Base-by-base conservation (phyloP, 495 filamentous ascomycete genomes). In the Penicillium diatomitis region DNA sequence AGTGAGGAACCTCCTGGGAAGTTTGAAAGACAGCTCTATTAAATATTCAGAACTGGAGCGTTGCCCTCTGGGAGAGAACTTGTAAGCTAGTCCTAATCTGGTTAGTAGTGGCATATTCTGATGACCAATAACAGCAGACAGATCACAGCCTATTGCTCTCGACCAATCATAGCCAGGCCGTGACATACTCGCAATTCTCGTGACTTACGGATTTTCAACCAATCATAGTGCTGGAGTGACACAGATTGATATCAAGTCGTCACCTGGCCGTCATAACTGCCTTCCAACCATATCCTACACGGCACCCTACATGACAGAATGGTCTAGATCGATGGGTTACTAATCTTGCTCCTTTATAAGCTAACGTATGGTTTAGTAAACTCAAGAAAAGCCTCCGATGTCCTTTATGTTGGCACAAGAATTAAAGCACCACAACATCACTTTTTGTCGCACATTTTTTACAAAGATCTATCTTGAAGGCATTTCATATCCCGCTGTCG, bases 161-260 rank as follows among this genome's bases (percentile, higher is more conserved):
- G 36, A 38, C 36, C 36, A 38, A 38, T 38, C 36, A 10, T 38
- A 38, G 36, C 4, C 36, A 38, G 36, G 36, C 36, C 4, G 8
- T 38, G 36, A 38, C 36, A 38, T 38, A 38, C 36, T 38, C 9
- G 36, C 36, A 38, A 38, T 38, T 38, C 36, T 38, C 36, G 10
- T 4, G 36, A 10, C 36, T 38, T 38, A 38, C 8, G 36, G 10
- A 10, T 38, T 38, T 38, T 38, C 36, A 38, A 49, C 53, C 53
- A 56, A 38, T 56, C 32, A 52, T 34, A 56, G 41, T 46, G 45
- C 37, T 20, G 11, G 33, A 47, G 49, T 56, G 53, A 56, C 49
- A 56, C 45, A 46, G 30, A 39, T 52, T 52, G 45, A 39, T 48
- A 48, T 51, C n/a, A n/a, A n/a, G n/a, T n/a, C n/a, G n/a, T 30